Base-by-base conservation (phyloP, 140 eudicot species). In the Artemisia princeps region DNA sequence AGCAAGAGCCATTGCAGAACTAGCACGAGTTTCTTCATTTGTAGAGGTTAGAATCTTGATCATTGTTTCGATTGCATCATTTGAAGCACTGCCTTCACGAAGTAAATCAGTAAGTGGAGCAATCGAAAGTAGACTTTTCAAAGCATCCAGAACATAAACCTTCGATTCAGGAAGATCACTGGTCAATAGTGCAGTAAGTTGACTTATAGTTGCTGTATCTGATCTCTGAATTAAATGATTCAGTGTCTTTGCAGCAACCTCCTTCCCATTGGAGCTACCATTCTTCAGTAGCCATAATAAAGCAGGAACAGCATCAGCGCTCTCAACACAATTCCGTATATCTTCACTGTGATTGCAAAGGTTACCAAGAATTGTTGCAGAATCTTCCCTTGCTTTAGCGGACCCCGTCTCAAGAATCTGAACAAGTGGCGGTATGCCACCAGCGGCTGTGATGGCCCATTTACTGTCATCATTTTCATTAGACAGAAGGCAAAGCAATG, bases 371-470 rank as follows among this genome's bases (percentile, higher is more conserved):
- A 94, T 89, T 2, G 87, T 80, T 77, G 99, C 99, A 12, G 99
- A 80, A 70, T 94, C 99, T 82, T 94, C 99, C 45, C 90, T 82
- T 46, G 99, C 99, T 86, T 84, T 94, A 5, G 85, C 85, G 12
- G 99, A 88, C 40, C 99, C 99, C 0, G 97, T 94, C 75, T 94
- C 99, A 2, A 94, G 85, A 71, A 94, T 94, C 72, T 94, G 99
- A 60, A 94, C 99, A 62, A 94, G 95, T 53, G 99, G 99, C 20
- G 99, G 99, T 40, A 94, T 94, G 37, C 99, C 99, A 48, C 99
- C 99, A 71, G 99, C 99, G 52, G 99, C 99, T 20, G 99, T 94
- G 63, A 94, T 94, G 65, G 99, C 99, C 99, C 99, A 94, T 73
- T 94, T 94, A 72, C 96, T 86, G 60, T 94, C 99, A 75, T 94